A percentile compares a stretch with the other conserved stretches of the same genome.
Evolutionary conservation across 1,139 yeast species (phyloP).

Genomic region (Suhomyces bribrorum): DNA sequence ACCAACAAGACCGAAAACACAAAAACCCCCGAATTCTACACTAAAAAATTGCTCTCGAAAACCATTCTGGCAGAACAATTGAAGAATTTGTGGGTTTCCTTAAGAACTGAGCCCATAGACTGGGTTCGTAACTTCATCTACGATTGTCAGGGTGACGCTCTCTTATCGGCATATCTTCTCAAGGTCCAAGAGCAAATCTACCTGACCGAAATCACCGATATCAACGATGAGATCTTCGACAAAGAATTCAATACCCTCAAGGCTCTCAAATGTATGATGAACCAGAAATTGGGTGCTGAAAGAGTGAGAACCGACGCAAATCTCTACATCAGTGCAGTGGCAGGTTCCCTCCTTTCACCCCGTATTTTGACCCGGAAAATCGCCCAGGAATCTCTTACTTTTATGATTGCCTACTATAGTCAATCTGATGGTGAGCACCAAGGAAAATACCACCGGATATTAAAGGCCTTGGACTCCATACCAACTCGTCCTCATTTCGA

Average conservation of each 20-base stretch:
- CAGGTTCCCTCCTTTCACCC: constrained; percentile 53
- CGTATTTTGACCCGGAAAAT: constrained; percentile 73
- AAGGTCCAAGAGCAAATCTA: constrained; percentile 43
- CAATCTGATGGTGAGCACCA: constrained; percentile 29
- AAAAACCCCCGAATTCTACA: constrained; percentile 72
- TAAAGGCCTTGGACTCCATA: constrained; percentile 62
- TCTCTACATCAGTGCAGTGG: constrained; percentile 42
- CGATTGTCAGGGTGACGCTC: constrained; percentile 86
- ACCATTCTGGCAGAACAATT: constrained; percentile 69
- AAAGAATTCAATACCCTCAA: constrained; percentile 49
- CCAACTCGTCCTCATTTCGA: constrained; percentile 64
- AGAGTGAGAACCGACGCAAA: constrained; percentile 44
- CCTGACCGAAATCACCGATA: constrained; percentile 36
- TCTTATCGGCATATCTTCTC: constrained; percentile 51
- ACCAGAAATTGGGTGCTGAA: constrained; percentile 47
- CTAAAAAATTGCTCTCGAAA: constrained; percentile 70
- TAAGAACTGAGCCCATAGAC: constrained; percentile 85
- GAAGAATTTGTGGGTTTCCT: constrained; percentile 84
- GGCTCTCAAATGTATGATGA: constrained; percentile 51
- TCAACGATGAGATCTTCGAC: constrained; percentile 48
- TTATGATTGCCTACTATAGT: constrained; percentile 46
- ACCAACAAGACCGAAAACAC: constrained; percentile 40
- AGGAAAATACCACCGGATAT: constrained; percentile 62
- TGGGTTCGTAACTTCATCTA: constrained; percentile 84
- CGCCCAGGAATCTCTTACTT: constrained; percentile 73